Base-by-base conservation (phyloP, 1,284 basidiomycete species). In the Cryptococcus sp. region DNA sequence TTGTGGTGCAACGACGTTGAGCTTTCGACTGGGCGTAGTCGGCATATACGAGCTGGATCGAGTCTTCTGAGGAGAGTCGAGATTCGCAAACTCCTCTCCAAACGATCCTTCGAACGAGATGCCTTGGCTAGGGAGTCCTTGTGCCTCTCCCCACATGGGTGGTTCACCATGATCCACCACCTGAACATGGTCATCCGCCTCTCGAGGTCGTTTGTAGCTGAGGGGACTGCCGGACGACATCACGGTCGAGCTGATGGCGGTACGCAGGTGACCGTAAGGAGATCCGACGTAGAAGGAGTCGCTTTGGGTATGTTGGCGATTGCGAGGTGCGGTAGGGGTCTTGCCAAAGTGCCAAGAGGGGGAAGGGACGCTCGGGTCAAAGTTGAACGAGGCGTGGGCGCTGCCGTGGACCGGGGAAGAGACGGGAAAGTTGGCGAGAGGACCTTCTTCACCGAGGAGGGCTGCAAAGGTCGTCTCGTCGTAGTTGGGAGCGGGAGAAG, bases 391-490 rank as follows among this genome's bases (percentile, higher is more conserved):
- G 4, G 31, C 32, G 33, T 45, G 43, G 4, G 22, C 6, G 23
- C 33, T 25, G 33, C 16, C 16, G 6, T 45, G 43, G 33, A 45
- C 23, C 5, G 43, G 43, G 9, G 43, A 45, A 5, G 43, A 45
- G 10, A 14, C 21, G 6, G 16, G 25, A 22, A 45, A 45, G 11
- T 10, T 19, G 23, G 14, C 21, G 5, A 19, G 25, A 7, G 43
- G 32, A 23, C 31, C 43, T 7, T 18, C 33, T 19, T 25, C 7
- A 24, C n/a, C 18, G 22, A 34, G 23, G 5, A 45, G 22, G 10
- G n/a, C 43, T 18, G 33, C 43, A 31, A 45, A 45, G 21, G 43
- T 7, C 10, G 7, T 11, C 23, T 34, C n/a, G 5, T 6, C 19
- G 23, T 4, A 18, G 16, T 18, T 10, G 16, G 31, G 21, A 6